Conservation (phyloP, 768 basidiomycete genomes). For the Tulasnella sp. region DNA sequence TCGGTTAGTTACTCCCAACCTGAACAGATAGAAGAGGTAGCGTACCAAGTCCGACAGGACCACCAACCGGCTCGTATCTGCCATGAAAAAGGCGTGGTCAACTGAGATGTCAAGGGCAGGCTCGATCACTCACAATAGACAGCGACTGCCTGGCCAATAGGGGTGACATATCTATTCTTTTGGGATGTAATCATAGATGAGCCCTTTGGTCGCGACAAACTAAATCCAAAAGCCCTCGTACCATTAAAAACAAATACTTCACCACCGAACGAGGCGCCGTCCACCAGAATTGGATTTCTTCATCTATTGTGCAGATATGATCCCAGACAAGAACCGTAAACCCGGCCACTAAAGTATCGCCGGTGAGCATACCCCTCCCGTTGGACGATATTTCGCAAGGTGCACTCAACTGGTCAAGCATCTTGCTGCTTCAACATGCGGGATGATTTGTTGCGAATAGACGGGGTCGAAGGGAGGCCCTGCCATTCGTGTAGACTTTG, state of each 20-base stretch:
- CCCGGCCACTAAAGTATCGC: conserved; percentile 1
- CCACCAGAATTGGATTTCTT: conserved; percentile 3
- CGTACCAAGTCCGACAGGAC: too few species aligned
- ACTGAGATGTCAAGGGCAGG: too few species aligned
- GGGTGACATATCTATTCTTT: not conserved
- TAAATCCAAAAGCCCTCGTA: not conserved
- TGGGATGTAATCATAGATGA: not conserved
- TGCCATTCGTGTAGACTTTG: not conserved
- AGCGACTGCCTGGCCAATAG: too few species aligned
- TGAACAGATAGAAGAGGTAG: too few species aligned
- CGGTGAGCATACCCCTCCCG: not conserved
- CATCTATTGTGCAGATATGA: not conserved
- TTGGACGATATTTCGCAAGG: not conserved
- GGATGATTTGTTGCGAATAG: not conserved
- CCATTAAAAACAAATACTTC: not conserved
- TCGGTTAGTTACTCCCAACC: too few species aligned
- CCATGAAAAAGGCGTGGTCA: too few species aligned
- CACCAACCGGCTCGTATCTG: too few species aligned
- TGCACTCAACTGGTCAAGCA: not conserved
- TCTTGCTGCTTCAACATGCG: not conserved
- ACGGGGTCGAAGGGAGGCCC: not conserved
- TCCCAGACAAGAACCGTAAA: conserved; percentile 12
- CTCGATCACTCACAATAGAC: too few species aligned
- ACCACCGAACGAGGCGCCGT: not conserved
- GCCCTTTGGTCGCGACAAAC: not conserved